Evolutionary conservation across 75 land plant genomes (phyloP).

Genomic region (Picea glauca): DNA sequence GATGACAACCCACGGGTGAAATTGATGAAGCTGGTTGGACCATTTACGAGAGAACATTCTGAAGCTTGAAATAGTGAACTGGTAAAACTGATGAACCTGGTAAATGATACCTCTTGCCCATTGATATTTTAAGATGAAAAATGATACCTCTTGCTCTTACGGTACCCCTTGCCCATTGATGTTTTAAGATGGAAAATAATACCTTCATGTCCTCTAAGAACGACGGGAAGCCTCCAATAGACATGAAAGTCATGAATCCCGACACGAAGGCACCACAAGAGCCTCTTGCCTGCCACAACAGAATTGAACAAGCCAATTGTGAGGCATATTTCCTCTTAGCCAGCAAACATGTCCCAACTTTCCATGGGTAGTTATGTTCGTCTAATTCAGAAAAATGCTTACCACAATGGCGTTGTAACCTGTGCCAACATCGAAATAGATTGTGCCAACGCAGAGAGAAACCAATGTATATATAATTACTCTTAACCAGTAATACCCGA

Average conservation of each 20-base stretch:
- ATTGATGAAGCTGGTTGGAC: no score
- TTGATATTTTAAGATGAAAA: no score
- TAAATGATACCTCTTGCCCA: no score
- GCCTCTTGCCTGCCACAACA: constrained; percentile 34
- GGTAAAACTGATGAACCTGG: no score
- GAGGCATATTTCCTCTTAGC: no score
- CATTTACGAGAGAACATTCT: no score
- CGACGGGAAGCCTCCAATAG: constrained; percentile 83
- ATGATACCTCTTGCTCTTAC: no score
- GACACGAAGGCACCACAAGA: constrained; percentile 58
- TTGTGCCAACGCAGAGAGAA: constrained; percentile 72
- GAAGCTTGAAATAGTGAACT: no score
- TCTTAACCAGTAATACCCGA: constrained; percentile 89
- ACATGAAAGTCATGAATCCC: constrained; percentile 82
- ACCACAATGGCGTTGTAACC: constrained; percentile 57
- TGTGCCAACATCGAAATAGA: constrained; percentile 68
- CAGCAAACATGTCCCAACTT: no score
- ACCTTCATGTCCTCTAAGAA: constrained; percentile 84
- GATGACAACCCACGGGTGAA: no score
- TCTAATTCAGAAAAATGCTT: background rate
- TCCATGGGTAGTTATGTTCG: background rate
- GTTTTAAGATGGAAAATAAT: constrained; percentile 2
- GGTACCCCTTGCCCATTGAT: no score
- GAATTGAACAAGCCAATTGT: background rate
- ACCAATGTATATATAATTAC: constrained; percentile 65